These are phyloP conservation scores for Agrostemma githago DNA, from an alignment of 148 eudicot species.

Conservation along the genomic window DNA sequence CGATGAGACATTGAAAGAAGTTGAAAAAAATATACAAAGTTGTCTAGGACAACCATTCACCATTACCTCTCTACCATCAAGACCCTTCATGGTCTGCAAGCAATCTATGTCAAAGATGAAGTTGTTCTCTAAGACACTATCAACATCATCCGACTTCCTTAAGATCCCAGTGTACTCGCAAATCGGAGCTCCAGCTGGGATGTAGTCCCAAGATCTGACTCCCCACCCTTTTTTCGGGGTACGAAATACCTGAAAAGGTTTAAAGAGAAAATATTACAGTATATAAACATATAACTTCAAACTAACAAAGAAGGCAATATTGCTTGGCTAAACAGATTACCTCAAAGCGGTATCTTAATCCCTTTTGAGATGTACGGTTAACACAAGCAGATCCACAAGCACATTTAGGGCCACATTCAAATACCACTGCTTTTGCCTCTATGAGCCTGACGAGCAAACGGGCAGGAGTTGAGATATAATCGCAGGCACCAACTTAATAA, in stretches of 20 bases:
- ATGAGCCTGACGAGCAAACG: constrained; percentile 45
- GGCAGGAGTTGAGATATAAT: background rate
- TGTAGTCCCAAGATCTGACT: constrained; percentile 48
- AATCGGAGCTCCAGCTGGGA: constrained; percentile 48
- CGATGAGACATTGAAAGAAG: background rate
- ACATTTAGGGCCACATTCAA: constrained; percentile 91
- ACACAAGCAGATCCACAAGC: constrained; percentile 73
- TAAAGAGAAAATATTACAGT: background rate
- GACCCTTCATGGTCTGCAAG: constrained; percentile 56
- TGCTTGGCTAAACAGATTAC: constrained; percentile 26
- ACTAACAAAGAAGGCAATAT: background rate
- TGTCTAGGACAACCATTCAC: background rate
- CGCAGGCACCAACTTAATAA: background rate
- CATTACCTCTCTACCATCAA: constrained; percentile 55
- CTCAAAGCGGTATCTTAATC: constrained; percentile 71
- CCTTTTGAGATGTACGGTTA: constrained; percentile 69
- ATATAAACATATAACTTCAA: background rate
- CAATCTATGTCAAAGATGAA: constrained; percentile 57
- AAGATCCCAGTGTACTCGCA: constrained; percentile 48
- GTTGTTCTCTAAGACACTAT: constrained; percentile 35
- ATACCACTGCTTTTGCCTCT: constrained; percentile 82
- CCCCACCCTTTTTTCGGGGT: constrained; percentile 58
- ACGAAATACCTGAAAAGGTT: constrained; percentile 53
- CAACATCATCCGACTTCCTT: constrained; percentile 46
- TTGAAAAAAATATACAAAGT: background rate